Evolutionary conservation across 371 early-diverging fungal genomes (phyloP).

Genomic region (Syncephalis plumigaleata): DNA sequence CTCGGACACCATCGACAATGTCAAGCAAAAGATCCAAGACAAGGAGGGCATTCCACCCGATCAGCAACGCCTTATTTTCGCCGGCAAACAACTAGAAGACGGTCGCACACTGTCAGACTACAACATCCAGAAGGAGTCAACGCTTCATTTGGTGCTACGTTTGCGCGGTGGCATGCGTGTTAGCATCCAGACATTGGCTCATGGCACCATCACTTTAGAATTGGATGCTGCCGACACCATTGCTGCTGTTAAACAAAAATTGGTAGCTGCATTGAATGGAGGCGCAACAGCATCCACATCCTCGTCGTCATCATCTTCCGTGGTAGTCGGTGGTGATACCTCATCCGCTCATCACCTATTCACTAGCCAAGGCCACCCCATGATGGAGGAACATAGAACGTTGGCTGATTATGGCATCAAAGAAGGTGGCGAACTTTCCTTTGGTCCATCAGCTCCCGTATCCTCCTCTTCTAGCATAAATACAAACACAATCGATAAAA

Average conservation of each 20-base stretch:
- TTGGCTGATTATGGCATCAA: conserved; percentile 54
- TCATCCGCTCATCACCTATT: conserved; percentile 99
- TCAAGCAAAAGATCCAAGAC: conserved; percentile 97
- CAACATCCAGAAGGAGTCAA: conserved; percentile 74
- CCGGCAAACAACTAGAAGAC: conserved; percentile 93
- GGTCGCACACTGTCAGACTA: conserved; percentile 76
- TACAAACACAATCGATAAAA: no score
- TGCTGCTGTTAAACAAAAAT: conserved; percentile 78
- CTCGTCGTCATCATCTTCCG: conserved; percentile 24
- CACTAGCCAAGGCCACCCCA: conserved; percentile 92
- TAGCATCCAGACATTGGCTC: no score
- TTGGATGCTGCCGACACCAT: conserved; percentile 64
- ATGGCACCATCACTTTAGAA: conserved; percentile 69
- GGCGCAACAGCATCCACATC: conserved; percentile 58
- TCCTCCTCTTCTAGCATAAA: no score
- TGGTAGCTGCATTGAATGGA: conserved; percentile 36
- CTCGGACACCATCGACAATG: conserved; percentile 90
- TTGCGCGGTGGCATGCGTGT: conserved; percentile 50
- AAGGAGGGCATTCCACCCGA: conserved; percentile 99
- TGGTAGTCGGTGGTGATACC: conserved; percentile 22
- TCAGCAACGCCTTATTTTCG: conserved; percentile 98
- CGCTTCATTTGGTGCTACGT: conserved; percentile 68
- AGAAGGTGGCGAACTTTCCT: conserved; percentile 85
- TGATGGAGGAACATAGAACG: conserved; percentile 54
- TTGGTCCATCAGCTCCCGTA: conserved; percentile 92